Evolutionary conservation across 495 filamentous ascomycete genomes (phyloP), one percentile per base, ranked within the genome.

Genomic region (Aspergillus sclerotioniger): DNA sequence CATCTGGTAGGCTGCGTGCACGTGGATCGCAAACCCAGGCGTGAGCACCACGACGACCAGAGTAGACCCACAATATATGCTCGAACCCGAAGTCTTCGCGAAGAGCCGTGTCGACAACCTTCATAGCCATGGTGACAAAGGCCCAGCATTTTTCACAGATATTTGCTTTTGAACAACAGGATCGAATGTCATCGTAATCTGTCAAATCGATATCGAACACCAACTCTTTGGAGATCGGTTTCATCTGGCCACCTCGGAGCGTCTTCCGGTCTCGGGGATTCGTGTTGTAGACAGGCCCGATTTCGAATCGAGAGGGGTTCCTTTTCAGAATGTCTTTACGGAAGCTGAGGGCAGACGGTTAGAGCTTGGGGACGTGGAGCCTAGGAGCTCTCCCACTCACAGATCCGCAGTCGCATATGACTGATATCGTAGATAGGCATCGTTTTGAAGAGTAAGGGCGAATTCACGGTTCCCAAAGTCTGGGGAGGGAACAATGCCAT

Each of bases 201-300:
- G 93, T 97, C 81, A 98, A 80, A 82, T 98, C 94, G 62, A 98
- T 96, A 86, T 98, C 94, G 75, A 98, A 98, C 59, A 96, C 95
- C 15, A 98, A 74, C 71, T 98, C 94, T 67, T 98, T 98, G 1
- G 86, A 77, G 3, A 95, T 69, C 3, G 94, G 92, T 71, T 95
- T 96, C 69, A 80, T 72, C 60, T 78, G 74, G 3, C 72, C 74
- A 12, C 69, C 68, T 44, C 87, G 84, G 6, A 96, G 73, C 0
- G 84, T 84, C 73, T 98, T 98, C 63, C 95, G 90, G 57, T 98
- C 94, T 54, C 91, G 88, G 0, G 95, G 94, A 70, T 97, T 96
- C 28, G 92, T 87, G 33, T 82, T 89, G 71, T 98, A 98, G 13
- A 97, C 89, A 9, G 94, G 94, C 8, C 94, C 94, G 67, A 98